A percentile compares a stretch with the other conserved stretches of the same genome.
phyloP scores from a whole-genome alignment of 176 grass and related monocot genomes.

The Musa beccarii region DNA sequence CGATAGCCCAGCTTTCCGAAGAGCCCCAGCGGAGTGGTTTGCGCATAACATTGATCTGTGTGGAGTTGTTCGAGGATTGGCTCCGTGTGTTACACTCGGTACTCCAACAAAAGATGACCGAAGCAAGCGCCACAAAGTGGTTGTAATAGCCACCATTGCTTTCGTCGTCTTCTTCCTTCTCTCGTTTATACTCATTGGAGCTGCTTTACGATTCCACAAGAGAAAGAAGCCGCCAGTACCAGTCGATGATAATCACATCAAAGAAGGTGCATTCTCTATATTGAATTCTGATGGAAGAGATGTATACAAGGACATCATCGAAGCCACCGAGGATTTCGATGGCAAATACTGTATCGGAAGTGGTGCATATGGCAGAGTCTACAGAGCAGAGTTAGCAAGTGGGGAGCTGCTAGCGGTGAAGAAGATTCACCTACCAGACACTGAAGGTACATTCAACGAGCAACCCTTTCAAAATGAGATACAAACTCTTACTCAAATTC shows the following conservation, averaged over 20 bases:
- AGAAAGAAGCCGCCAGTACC: neutral
- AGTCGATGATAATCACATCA: too few relatives aligned
- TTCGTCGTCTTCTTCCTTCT: neutral
- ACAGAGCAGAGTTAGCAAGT: conserved; percentile 5
- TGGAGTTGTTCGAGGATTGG: neutral
- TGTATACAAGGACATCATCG: conserved; percentile 18
- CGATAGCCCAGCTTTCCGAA: too few relatives aligned
- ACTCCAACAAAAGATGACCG: too few relatives aligned
- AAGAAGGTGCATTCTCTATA: neutral
- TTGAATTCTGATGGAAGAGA: conserved; percentile 24
- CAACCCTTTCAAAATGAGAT: too few relatives aligned
- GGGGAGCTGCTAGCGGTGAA: conserved; percentile 12
- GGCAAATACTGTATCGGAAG: conserved; percentile 11
- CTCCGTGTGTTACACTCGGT: neutral
- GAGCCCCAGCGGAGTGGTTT: too few relatives aligned
- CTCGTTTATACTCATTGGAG: too few relatives aligned
- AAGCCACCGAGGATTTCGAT: conserved; percentile 15
- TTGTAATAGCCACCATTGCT: neutral
- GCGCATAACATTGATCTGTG: too few relatives aligned
- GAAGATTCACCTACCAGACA: neutral
- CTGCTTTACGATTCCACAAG: neutral
- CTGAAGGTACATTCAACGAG: neutral
- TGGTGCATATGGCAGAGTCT: conserved; percentile 16
- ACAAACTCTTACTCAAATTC: too few relatives aligned
- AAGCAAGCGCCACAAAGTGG: too few relatives aligned